phyloP scores from a whole-genome alignment of 176 grass and related monocot genomes.

The Echinochloa phyllopogon region DNA sequence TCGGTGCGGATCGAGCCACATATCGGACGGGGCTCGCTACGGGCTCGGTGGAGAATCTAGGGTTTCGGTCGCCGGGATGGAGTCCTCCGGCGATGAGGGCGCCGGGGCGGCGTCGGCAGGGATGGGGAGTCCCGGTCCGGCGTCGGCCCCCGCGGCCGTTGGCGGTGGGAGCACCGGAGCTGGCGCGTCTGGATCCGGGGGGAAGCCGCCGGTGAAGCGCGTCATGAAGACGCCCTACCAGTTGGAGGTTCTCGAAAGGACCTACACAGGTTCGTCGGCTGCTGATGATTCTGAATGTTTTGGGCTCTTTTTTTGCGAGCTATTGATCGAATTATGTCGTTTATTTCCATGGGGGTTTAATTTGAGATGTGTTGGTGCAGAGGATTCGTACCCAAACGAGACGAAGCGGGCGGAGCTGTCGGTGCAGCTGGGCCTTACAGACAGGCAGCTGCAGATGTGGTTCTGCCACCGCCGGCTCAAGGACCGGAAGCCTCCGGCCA shows the following conservation, averaged over 20 bases:
- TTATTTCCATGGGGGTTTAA: conserved; percentile 8
- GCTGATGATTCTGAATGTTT: background rate
- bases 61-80: conserved; percentile 60
- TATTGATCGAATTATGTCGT: conserved; percentile 2
- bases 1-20: conserved; percentile 39
- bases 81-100: conserved; percentile 61
- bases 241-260: conserved; percentile 87
- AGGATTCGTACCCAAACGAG: conserved; percentile 73
- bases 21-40: conserved; percentile 1
- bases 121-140: conserved; percentile 42
- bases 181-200: conserved; percentile 55
- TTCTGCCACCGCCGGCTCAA: conserved; percentile 95
- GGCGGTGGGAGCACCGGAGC: conserved; percentile 38
- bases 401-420: conserved; percentile 66
- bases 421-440: conserved; percentile 63
- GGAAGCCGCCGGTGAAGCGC: conserved; percentile 64
- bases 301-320: background rate
- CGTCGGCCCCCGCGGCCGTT: conserved; percentile 6
- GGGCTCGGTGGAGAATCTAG: conserved; percentile 52
- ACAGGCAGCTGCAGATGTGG: conserved; percentile 99
- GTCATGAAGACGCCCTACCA: conserved; percentile 99
- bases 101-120: conserved; percentile 29
- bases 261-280: conserved; percentile 68
- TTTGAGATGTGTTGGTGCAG: conserved; percentile 53
- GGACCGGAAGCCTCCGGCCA: conserved; percentile 66